Conservation (phyloP, 108 stramenopile species). For the Skeletonema grethae region DNA sequence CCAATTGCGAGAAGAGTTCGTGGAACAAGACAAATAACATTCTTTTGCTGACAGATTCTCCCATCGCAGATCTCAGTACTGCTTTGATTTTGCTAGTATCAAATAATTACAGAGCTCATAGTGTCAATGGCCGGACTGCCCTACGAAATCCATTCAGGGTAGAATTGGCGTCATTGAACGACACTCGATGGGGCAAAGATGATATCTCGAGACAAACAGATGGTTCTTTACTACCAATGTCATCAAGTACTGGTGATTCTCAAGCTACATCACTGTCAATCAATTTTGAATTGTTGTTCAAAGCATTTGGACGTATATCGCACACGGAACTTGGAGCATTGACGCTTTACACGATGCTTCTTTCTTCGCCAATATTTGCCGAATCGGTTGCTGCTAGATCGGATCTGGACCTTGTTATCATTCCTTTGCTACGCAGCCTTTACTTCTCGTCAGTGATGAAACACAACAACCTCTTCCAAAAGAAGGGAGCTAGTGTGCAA, state of each 20-base stretch:
- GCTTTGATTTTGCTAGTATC: conserved; percentile 60
- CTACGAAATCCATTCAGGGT: conserved; percentile 58
- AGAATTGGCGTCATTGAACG: conserved; percentile 57
- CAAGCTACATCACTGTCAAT: conserved; percentile 33
- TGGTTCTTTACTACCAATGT: conserved; percentile 22
- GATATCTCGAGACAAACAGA: not conserved
- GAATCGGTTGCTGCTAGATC: conserved; percentile 63
- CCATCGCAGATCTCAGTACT: conserved; percentile 65
- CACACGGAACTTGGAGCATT: conserved; percentile 78
- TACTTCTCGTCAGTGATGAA: conserved; percentile 37
- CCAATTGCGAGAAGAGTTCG: conserved; percentile 22
- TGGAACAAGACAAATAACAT: conserved; percentile 68
- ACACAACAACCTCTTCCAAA: conserved; percentile 5
- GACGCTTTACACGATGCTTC: conserved; percentile 70
- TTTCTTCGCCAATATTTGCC: conserved; percentile 74
- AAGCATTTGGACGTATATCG: conserved; percentile 58
- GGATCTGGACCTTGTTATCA: conserved; percentile 73
- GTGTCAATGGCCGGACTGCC: conserved; percentile 9
- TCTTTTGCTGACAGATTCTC: conserved; percentile 71
- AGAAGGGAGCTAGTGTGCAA: not conserved
- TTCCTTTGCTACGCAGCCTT: conserved; percentile 65
- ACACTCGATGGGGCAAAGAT: conserved; percentile 70
- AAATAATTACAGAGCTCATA: conserved; percentile 61
- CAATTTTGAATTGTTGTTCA: conserved; percentile 79
- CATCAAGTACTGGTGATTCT: conserved; percentile 2